Evolutionary conservation across 2,329 filamentous ascomycete species (phyloP).

Genomic region (Pseudogymnoascus sp.): DNA sequence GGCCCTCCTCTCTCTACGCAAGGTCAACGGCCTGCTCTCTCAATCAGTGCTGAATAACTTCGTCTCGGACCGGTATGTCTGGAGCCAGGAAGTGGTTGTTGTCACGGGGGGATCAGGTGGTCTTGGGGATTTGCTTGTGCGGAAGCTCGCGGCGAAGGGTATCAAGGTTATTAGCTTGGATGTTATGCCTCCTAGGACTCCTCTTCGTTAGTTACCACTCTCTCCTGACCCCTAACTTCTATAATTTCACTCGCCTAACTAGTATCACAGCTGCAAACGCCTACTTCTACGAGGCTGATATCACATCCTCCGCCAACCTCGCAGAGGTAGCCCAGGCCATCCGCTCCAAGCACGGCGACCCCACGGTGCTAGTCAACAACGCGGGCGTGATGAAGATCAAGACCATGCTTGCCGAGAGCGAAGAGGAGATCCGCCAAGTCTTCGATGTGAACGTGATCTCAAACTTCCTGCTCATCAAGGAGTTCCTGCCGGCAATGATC

Average conservation of each 20-base stretch:
- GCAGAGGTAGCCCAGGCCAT: constrained; percentile 44
- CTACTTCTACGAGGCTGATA: constrained; percentile 60
- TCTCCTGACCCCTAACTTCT: too few species aligned
- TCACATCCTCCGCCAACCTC: constrained; percentile 51
- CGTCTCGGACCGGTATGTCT: constrained; percentile 49
- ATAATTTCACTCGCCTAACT: background rate
- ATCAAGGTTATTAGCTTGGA: constrained; percentile 67
- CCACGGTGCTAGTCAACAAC: constrained; percentile 67
- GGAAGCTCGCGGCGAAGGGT: constrained; percentile 53
- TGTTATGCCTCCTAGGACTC: constrained; percentile 39
- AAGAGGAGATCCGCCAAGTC: constrained; percentile 52
- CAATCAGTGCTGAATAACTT: constrained; percentile 43
- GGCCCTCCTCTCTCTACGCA: constrained; percentile 21
- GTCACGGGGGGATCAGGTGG: constrained; percentile 70
- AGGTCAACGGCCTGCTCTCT: constrained; percentile 45
- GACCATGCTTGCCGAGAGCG: constrained; percentile 49
- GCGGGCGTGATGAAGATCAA: constrained; percentile 54
- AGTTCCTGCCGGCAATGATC: constrained; percentile 63
- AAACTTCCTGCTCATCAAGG: constrained; percentile 56
- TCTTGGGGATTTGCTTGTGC: constrained; percentile 60
- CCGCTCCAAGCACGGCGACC: constrained; percentile 49
- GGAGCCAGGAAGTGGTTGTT: constrained; percentile 61
- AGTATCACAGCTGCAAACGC: constrained; percentile 41
- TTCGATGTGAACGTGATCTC: constrained; percentile 65
- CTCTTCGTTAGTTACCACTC: constrained; percentile 3